These are phyloP conservation scores for Epichloe amarillans DNA, from an alignment of 2,329 filamentous ascomycete species.

Conservation along the genomic window DNA sequence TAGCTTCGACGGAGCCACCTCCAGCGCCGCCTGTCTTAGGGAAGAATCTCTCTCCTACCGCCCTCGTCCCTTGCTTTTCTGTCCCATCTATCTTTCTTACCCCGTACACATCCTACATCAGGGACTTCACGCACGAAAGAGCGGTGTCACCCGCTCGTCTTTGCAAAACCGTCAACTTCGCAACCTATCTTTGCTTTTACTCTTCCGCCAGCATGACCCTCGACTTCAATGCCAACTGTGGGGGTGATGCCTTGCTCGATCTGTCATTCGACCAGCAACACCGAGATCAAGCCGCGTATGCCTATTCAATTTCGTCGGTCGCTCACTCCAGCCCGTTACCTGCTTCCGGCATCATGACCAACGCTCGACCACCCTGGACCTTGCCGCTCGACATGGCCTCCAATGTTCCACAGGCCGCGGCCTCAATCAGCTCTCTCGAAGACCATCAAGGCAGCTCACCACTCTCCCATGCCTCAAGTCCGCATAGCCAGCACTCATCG, in stretches of 20 bases:
- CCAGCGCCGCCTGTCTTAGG: slow-evolving; percentile 4
- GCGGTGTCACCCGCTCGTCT: slow-evolving; percentile 28
- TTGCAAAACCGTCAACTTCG: slow-evolving; percentile 23
- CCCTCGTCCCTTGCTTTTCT: slow-evolving; percentile 1
- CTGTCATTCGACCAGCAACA: slow-evolving; percentile 46
- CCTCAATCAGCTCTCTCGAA: slow-evolving; percentile 35
- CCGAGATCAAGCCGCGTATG: slow-evolving; percentile 36
- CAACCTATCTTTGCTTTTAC: slow-evolving; percentile 18
- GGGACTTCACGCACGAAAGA: slow-evolving; percentile 26
- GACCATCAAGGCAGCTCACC: slow-evolving; percentile 35
- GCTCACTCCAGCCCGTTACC: slow-evolving; percentile 20
- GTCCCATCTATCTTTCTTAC: neutral
- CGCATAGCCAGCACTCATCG: slow-evolving; percentile 34
- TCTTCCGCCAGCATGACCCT: slow-evolving; percentile 36
- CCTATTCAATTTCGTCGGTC: slow-evolving; percentile 10
- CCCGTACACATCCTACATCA: slow-evolving; percentile 16
- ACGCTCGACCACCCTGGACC: slow-evolving; percentile 31
- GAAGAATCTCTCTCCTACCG: neutral
- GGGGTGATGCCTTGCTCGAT: slow-evolving; percentile 47
- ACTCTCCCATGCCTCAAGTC: slow-evolving; percentile 37
- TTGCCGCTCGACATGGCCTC: slow-evolving; percentile 40
- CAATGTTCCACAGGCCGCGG: slow-evolving; percentile 28
- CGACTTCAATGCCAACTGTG: slow-evolving; percentile 44
- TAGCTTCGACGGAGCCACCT: slow-evolving; percentile 3
- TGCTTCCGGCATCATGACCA: slow-evolving; percentile 22